Evolutionary conservation across 2,329 filamentous ascomycete genomes (phyloP).

Genomic region (Colletotrichum falcatum): DNA sequence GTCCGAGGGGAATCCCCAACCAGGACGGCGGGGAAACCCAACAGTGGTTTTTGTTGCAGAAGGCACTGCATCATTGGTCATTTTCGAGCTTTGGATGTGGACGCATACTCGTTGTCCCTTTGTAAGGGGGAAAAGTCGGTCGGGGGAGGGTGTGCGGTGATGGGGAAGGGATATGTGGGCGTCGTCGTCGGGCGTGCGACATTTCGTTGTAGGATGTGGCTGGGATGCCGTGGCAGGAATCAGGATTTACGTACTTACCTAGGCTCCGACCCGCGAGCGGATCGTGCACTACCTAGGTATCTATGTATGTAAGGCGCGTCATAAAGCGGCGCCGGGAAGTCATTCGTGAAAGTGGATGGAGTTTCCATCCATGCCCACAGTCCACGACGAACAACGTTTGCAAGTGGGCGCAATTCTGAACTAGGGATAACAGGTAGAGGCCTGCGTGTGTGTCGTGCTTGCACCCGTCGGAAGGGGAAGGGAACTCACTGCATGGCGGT

Average conservation of each 20-base stretch:
- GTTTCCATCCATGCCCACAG: background rate
- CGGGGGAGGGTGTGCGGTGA: conserved; percentile 8
- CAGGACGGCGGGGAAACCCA: background rate
- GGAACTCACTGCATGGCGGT: too few relatives aligned
- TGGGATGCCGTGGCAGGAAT: conserved; percentile 32
- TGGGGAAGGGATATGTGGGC: background rate
- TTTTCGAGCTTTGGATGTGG: background rate
- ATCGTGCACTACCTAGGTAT: too few relatives aligned
- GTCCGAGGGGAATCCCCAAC: conserved; percentile 8
- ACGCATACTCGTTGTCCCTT: background rate
- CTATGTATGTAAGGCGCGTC: background rate
- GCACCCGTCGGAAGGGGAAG: too few relatives aligned
- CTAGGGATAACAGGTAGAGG: too few relatives aligned
- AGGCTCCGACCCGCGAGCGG: conserved; percentile 29
- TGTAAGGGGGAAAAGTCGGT: conserved; percentile 17
- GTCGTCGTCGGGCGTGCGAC: conserved; percentile 8
- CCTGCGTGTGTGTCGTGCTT: conserved; percentile 4
- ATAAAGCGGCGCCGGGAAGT: background rate
- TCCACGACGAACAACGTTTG: background rate
- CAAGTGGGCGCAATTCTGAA: conserved; percentile 1
- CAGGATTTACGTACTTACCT: conserved; percentile 35
- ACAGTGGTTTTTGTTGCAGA: background rate
- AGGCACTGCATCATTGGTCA: conserved; percentile 15
- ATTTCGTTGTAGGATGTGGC: conserved; percentile 34
- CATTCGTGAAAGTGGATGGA: background rate